phyloP scores from a whole-genome alignment of 140 eudicot genomes.

The Ambrosia hybrid region DNA sequence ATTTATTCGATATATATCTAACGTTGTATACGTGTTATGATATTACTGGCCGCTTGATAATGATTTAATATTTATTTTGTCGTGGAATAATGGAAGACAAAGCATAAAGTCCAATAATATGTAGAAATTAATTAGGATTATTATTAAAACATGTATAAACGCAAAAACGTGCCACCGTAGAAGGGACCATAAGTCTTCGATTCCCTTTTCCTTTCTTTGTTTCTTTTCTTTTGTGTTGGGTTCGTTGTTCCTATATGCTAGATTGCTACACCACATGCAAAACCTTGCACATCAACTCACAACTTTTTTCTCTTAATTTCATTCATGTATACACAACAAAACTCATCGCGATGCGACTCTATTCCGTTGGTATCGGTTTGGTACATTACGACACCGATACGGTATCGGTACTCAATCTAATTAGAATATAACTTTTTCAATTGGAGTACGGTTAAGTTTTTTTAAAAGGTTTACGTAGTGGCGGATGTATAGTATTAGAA shows the following conservation, averaged over 20 bases:
- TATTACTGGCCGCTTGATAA: background rate
- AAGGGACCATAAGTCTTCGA: conserved; percentile 41
- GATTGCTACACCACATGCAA: conserved; percentile 23
- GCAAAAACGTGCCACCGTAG: conserved; percentile 40
- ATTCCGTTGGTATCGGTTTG: too few species aligned
- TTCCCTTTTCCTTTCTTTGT: conserved; percentile 29
- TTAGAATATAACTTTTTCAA: too few species aligned
- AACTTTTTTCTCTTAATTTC: background rate
- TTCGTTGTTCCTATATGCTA: background rate
- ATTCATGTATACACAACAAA: background rate
- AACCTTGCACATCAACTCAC: conserved; percentile 19
- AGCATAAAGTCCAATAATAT: background rate
- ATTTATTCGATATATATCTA: background rate
- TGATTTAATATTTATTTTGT: background rate
- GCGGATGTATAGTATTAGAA: too few species aligned
- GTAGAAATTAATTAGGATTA: conserved; percentile 1
- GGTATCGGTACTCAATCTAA: too few species aligned
- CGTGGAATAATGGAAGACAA: conserved; percentile 4
- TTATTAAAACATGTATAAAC: conserved; percentile 35
- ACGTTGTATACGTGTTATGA: conserved; percentile 1
- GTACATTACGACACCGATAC: too few species aligned
- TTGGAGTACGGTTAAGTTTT: too few species aligned
- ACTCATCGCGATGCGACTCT: too few species aligned
- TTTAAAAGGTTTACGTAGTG: too few species aligned
- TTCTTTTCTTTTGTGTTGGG: conserved; percentile 6